phyloP scores from a whole-genome alignment of 306 rosid species.

The Vigna radiata region DNA sequence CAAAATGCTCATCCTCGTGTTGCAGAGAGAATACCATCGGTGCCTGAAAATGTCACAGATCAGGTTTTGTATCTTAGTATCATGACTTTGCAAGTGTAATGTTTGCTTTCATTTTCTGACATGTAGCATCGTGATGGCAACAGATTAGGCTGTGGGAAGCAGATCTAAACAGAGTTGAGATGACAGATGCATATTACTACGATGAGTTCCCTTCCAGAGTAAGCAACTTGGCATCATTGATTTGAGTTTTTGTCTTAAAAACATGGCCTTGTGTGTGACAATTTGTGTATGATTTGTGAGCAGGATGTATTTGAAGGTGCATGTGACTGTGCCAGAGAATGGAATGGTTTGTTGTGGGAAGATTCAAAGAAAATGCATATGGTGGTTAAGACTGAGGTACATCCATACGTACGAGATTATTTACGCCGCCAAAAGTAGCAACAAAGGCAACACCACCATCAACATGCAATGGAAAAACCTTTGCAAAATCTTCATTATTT shows the following conservation, averaged over 20 bases:
- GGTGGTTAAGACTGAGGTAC: conserved; percentile 79
- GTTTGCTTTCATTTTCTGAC: conserved; percentile 43
- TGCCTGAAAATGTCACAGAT: conserved; percentile 96
- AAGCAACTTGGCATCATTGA: conserved; percentile 35
- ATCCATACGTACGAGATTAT: conserved; percentile 69
- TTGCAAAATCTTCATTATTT: neutral
- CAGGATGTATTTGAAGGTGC: conserved; percentile 95
- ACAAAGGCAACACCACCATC: conserved; percentile 10
- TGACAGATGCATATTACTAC: conserved; percentile 67
- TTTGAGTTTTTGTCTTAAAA: conserved; percentile 4
- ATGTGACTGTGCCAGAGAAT: conserved; percentile 83
- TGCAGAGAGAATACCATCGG: conserved; percentile 81
- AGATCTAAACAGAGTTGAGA: conserved; percentile 90
- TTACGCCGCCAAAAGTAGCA: conserved; percentile 75
- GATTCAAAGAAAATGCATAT: conserved; percentile 83
- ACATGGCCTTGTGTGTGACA: neutral
- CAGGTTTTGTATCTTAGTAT: conserved; percentile 62
- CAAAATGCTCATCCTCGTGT: conserved; percentile 97
- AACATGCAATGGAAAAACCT: neutral
- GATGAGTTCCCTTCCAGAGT: conserved; percentile 95
- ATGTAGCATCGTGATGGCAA: conserved; percentile 36
- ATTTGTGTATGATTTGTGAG: conserved; percentile 30
- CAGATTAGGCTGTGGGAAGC: conserved; percentile 97
- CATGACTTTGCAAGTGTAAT: neutral
- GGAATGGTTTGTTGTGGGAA: conserved; percentile 93